Evolutionary conservation across 441 rosid species (phyloP).

Genomic region (Adansonia gregorii): DNA sequence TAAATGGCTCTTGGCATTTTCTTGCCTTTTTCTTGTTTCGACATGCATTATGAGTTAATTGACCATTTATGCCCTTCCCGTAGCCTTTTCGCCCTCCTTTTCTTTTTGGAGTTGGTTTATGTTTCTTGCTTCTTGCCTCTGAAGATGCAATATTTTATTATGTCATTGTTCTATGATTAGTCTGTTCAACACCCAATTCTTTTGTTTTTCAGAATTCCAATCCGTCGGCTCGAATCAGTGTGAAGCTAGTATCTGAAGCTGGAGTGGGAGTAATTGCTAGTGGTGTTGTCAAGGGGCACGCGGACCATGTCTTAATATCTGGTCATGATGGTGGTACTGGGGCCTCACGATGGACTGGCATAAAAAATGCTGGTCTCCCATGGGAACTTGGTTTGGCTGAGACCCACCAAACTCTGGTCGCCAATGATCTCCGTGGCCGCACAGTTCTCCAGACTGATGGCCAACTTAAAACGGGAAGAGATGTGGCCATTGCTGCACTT

Average conservation of each 20-base stretch:
- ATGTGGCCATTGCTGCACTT: slow-evolving; percentile 97
- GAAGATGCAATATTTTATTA: not conserved
- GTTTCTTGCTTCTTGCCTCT: slow-evolving; percentile 18
- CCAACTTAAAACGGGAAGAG: slow-evolving; percentile 98
- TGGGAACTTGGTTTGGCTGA: slow-evolving; percentile 99
- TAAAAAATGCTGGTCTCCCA: slow-evolving; percentile 98
- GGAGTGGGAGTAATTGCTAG: slow-evolving; percentile 99
- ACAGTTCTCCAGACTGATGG: slow-evolving; percentile 99
- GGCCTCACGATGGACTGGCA: slow-evolving; percentile 99
- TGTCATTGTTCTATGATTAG: not conserved
- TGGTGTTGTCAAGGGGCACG: slow-evolving; percentile 99
- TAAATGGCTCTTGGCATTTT: not conserved
- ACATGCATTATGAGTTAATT: not conserved
- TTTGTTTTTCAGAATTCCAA: slow-evolving; percentile 76
- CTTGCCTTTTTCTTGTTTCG: not conserved
- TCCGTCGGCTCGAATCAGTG: slow-evolving; percentile 94
- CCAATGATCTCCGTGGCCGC: slow-evolving; percentile 99
- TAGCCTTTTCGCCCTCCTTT: not conserved
- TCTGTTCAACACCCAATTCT: slow-evolving; percentile 9
- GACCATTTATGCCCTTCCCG: not conserved
- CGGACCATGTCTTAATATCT: slow-evolving; percentile 96
- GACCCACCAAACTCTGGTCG: slow-evolving; percentile 99
- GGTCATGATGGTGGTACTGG: slow-evolving; percentile 99
- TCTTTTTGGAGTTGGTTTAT: not conserved
- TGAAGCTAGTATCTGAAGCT: slow-evolving; percentile 97